Base-by-base conservation (phyloP, 1,284 basidiomycete species). In the Mycena sp. region DNA sequence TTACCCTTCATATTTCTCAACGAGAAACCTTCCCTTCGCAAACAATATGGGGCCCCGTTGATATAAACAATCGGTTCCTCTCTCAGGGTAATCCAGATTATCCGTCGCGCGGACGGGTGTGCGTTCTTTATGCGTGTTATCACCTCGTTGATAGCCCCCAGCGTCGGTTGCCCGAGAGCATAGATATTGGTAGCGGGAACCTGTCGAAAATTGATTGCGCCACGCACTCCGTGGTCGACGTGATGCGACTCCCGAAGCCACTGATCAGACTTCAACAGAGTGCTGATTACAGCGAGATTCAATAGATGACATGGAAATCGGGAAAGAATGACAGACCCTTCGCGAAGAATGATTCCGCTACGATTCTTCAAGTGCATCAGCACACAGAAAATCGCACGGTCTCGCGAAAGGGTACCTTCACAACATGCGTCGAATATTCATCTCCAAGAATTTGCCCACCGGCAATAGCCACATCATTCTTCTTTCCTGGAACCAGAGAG, bases 61-160 rank as follows among this genome's bases (percentile, higher is more conserved):
- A 99, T 89, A 73, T 97, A 96, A 1, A 98, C 93, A 54, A 99
- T 86, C 0, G 97, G 97, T 75, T 99, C 97, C 71, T 96, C 95
- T 19, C 96, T 84, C 32, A 99, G 80, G 25, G 96, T 96, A 61
- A 99, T 89, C 98, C 97, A 99, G 11, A 95, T 85, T 26, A 97
- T 86, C 41, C 85, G 85, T 11, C 83, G 82, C 0, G 88, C 83
- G 12, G 78, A 75, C 0, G 92, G 88, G 69, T 92, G 85, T 0
- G 85, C 81, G 16, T 80, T 74, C 65, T 87, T 89, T 49, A 95
- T 84, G n/a, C 87, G 83, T 2, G 81, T 77, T 11, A 98, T 86
- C 1, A 98, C 95, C 56, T 91, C 89, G 54, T 92, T 87, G 55
- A 99, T 91, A 4, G 96, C 98, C 62, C 94, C 92, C 58, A 94